Conservation (phyloP, 2,329 filamentous ascomycete genomes). For the Fusarium tricinctum region DNA sequence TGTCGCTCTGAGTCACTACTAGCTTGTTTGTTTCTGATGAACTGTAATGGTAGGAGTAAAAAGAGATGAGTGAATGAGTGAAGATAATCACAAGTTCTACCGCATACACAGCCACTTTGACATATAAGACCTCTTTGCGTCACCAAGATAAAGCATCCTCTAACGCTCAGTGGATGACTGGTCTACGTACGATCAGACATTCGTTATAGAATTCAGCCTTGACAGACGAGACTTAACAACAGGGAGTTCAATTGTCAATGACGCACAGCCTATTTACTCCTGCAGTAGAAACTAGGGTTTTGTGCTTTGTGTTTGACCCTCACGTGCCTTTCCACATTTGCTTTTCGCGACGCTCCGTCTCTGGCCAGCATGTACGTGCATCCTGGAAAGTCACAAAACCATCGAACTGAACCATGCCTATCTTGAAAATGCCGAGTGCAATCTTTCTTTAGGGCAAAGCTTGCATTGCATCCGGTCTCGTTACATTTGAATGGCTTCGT, state of each 20-base stretch:
- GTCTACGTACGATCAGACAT: too few species aligned
- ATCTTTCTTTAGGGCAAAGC: conserved; percentile 3
- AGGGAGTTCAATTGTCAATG: background rate
- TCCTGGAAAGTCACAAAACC: conserved; percentile 5
- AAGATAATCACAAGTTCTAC: too few species aligned
- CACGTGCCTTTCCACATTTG: background rate
- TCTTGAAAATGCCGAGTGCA: background rate
- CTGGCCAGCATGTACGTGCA: background rate
- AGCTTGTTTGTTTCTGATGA: too few species aligned
- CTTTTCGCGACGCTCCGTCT: background rate
- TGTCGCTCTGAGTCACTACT: too few species aligned
- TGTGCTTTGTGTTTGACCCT: background rate
- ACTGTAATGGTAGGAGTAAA: too few species aligned
- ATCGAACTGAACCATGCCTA: background rate
- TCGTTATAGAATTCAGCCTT: too few species aligned
- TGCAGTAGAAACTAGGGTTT: background rate
- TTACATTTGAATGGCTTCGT: conserved; percentile 7
- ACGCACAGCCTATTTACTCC: background rate
- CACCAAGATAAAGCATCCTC: too few species aligned
- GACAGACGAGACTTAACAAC: background rate
- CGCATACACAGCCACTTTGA: too few species aligned
- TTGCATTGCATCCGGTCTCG: background rate
- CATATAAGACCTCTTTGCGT: too few species aligned
- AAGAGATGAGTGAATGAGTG: too few species aligned
- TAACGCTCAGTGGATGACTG: too few species aligned